Evolutionary conservation across 225 moss, liverwort and hornwort genomes (phyloP).

Genomic region (Rhytidiadelphus loreus): DNA sequence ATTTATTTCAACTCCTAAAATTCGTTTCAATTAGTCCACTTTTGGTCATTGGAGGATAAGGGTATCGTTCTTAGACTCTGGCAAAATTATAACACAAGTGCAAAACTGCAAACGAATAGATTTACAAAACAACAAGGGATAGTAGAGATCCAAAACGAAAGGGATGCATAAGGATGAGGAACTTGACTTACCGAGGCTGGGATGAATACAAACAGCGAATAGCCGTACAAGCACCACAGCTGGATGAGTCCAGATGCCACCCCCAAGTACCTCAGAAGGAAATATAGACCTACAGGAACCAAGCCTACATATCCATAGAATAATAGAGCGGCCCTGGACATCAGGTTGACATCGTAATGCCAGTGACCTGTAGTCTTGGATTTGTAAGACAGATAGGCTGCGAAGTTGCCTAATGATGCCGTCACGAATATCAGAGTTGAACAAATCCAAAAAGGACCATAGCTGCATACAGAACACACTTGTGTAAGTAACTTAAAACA

Average conservation of each 20-base stretch:
- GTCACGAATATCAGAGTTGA: conserved; percentile 83
- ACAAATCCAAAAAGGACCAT: conserved; percentile 99
- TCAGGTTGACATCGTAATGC: conserved; percentile 88
- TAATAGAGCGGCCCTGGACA: conserved; percentile 72
- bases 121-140: not conserved
- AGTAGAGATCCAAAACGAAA: not conserved
- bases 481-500: not conserved
- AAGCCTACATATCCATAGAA: conserved; percentile 93
- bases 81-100: not conserved
- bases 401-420: conserved; percentile 89
- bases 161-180: not conserved
- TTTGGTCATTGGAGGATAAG: not conserved
- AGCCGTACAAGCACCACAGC: conserved; percentile 98
- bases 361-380: conserved; percentile 52
- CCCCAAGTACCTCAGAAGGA: conserved; percentile 74
- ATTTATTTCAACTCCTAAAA: not conserved
- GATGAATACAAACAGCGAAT: conserved; percentile 92
- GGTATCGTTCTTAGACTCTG: not conserved
- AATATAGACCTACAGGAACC: conserved; percentile 77
- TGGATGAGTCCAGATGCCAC: conserved; percentile 75
- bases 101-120: not conserved
- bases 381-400: conserved; percentile 75
- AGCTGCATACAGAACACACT: conserved; percentile 33
- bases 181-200: conserved; percentile 66
- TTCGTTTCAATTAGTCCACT: not conserved